These are phyloP conservation scores for Coniella vitis DNA, from an alignment of 2,329 filamentous ascomycete species.

Conservation along the genomic window DNA sequence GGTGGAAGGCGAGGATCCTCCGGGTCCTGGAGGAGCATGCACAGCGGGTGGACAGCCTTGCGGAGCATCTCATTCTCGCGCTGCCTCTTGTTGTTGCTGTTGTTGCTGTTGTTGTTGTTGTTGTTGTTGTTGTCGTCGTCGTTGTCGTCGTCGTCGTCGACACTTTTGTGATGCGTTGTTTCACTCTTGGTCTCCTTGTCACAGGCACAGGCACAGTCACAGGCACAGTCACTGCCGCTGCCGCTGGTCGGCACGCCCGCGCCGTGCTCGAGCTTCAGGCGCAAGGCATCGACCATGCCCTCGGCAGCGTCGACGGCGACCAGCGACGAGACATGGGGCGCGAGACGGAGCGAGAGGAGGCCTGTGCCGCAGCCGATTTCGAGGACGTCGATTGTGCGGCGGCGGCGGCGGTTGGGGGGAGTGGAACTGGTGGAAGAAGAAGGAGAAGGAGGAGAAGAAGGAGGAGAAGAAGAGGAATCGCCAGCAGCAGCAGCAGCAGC, in stretches of 20 bases:
- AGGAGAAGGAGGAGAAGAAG: neutral
- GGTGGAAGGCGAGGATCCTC: slow-evolving; percentile 37
- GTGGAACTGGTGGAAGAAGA: too few relatives aligned
- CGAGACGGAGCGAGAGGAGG: slow-evolving; percentile 42
- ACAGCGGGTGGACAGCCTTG: slow-evolving; percentile 33
- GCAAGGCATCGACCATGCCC: slow-evolving; percentile 48
- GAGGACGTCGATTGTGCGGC: slow-evolving; percentile 35
- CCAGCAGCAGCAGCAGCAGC: too few relatives aligned
- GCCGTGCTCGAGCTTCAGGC: slow-evolving; percentile 31
- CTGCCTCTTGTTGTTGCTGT: neutral
- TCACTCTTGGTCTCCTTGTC: too few relatives aligned
- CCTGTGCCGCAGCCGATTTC: slow-evolving; percentile 53
- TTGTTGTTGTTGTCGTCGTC: too few relatives aligned
- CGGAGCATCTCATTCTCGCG: neutral
- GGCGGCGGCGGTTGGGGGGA: too few relatives aligned
- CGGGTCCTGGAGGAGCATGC: slow-evolving; percentile 40
- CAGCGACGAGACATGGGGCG: slow-evolving; percentile 39
- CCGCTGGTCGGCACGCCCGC: slow-evolving; percentile 18
- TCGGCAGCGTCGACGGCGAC: slow-evolving; percentile 47
- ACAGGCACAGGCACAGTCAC: too few relatives aligned
- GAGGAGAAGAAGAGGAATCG: neutral
- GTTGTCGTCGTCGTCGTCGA: too few relatives aligned
- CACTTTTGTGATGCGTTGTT: too few relatives aligned
- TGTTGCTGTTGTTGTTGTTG: neutral
- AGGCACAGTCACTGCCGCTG: too few relatives aligned